Base-by-base conservation (phyloP, 1,284 basidiomycete genomes). In the Anthracocystis panici-leucophaei region DNA sequence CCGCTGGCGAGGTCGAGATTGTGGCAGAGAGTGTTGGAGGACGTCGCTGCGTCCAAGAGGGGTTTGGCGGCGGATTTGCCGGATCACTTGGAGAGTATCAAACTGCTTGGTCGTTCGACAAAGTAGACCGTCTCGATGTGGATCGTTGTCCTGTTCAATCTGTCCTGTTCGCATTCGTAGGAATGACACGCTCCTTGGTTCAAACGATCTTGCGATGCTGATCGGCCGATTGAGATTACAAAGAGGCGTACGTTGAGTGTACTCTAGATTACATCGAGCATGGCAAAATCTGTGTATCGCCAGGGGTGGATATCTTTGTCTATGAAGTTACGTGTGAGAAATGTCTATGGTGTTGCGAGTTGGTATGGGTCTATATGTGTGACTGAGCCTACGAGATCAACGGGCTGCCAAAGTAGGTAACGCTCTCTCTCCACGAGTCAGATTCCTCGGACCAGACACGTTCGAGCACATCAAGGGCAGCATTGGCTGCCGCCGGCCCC, bases 21-120 rank as follows among this genome's bases (percentile, higher is more conserved):
- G 40, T 78, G 66, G 71, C 76, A 75, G 58, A 54, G 73, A 9
- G 71, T 71, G 21, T 50, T 75, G 42, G 73, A 78, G 57, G 77
- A 79, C 27, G 53, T 72, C 2, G 21, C 60, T n/a, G 64, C 59
- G 8, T 55, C 46, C 9, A 62, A 77, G 41, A 41, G 70, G 10
- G 61, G 67, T 3, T 25, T 73, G 2, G 67, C 55, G 1, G 20
- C 23, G 5, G 68, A 69, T 25, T 35, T 77, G 40, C 75, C 75
- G 0, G 75, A 60, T 41, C 75, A 77, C 44, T 41, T 65, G 16
- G 65, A 64, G 14, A 66, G 62, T 44, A 41, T 71, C 45, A 71
- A 71, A 49, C 14, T 53, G 12, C 27, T 65, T 14, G 68, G 63
- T 27, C 27, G 42, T n/a, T 18, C 50, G 0, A 35, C 55, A 11